Base-by-base conservation (phyloP, 345 rosid genomes). In the Eucalyptus grandis region DNA sequence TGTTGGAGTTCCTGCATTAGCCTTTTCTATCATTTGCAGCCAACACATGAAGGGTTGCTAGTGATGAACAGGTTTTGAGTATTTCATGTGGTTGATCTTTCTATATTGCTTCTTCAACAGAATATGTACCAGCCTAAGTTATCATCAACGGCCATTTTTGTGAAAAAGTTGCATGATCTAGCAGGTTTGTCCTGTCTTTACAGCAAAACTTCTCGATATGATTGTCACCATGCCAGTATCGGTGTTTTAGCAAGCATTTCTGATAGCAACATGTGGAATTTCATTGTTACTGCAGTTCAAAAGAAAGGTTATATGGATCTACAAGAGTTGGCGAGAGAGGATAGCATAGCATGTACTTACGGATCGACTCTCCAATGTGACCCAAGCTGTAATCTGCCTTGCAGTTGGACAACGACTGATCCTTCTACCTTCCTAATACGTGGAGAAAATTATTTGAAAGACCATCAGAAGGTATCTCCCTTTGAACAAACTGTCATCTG, bases 321-420 rank as follows among this genome's bases (percentile, higher is more conserved):
- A n/a, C 98, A 93, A 91, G 98, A 96, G 26, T 87, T 83, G 83
- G 81, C 90, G 5, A 58, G 87, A 87, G 95, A 94, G 44, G 95
- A 94, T 15, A 83, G 88, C 44, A 65, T 17, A 43, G 49, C 65
- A 54, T 94, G 92, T 90, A 92, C 91, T 89, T 96, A 94, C 56
- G 99, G 99, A 89, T 88, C 92, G 60, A 96, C 96, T 87, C 99
- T 98, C 91, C 99, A 90, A 53, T 92, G 92, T 46, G 99, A 97
- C 62, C 86, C 96, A 12, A 91, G 54, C 91, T 92, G 91, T 88
- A 88, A 92, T 89, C 80, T 89, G 86, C 99, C 97, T 88, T 94
- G 97, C 95, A 94, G 92, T 91, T 98, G 99, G 98, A 72, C 97
- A 22, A 86, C 86, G n/a, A 96, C 95, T 3, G 98, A 96, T 89